Conservation (phyloP, 768 basidiomycete species). For the Pulveroboletus ravenelii region DNA sequence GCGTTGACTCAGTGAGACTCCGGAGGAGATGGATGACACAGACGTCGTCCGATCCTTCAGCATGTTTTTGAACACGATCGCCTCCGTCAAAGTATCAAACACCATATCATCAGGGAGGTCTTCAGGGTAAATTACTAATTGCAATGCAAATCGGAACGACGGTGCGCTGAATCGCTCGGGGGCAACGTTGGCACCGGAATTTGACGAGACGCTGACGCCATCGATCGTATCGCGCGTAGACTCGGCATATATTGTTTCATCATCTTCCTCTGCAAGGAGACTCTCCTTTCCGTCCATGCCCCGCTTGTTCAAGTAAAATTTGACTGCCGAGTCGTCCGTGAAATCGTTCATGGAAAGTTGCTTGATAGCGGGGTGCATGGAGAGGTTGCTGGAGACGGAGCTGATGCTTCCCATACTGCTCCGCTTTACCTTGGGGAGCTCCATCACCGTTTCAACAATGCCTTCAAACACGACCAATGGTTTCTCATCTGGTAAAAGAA, state of each 20-base stretch:
- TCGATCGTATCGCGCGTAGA: conserved; percentile 31
- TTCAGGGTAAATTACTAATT: conserved; percentile 80
- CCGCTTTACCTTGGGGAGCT: conserved; percentile 83
- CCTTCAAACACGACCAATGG: conserved; percentile 89
- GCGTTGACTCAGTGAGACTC: conserved; percentile 56
- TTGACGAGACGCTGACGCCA: conserved; percentile 15
- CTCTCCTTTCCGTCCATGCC: conserved; percentile 41
- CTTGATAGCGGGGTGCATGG: conserved; percentile 92
- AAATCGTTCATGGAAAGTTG: conserved; percentile 97
- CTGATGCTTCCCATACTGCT: conserved; percentile 92
- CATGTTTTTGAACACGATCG: conserved; percentile 83
- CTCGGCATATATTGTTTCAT: conserved; percentile 37
- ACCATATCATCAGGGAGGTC: conserved; percentile 94
- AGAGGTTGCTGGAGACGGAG: conserved; percentile 87
- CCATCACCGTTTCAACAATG: conserved; percentile 75
- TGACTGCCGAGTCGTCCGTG: conserved; percentile 94
- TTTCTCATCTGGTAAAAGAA: conserved; percentile 64
- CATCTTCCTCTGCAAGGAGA: conserved; percentile 41
- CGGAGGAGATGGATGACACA: conserved; percentile 37
- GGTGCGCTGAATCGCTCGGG: conserved; percentile 79
- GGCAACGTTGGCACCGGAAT: conserved; percentile 41
- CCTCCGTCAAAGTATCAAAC: conserved; percentile 90
- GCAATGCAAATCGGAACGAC: conserved; percentile 78
- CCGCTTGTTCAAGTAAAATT: conserved; percentile 86
- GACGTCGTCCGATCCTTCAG: conserved; percentile 52